Conservation (phyloP, 768 basidiomycete species). For the Trametes cingulata region DNA sequence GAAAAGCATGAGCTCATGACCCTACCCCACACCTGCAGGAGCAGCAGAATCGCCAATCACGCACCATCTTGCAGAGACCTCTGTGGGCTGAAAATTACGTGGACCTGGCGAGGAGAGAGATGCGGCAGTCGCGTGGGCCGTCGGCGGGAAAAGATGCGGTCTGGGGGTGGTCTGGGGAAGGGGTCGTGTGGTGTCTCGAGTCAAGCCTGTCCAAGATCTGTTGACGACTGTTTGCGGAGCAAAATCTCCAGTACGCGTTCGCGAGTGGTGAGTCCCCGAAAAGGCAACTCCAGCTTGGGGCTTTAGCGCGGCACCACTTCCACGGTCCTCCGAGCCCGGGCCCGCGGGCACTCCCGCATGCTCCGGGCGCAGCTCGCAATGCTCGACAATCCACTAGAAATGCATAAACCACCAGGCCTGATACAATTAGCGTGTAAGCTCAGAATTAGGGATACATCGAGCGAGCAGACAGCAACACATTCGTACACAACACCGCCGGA, state of each 20-base stretch:
- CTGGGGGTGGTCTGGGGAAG: slow-evolving; percentile 5
- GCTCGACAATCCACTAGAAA: no score
- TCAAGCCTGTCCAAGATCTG: slow-evolving; percentile 24
- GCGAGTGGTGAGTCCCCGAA: slow-evolving; percentile 25
- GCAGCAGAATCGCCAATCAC: slow-evolving; percentile 14
- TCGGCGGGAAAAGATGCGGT: background rate
- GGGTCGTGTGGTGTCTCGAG: slow-evolving; percentile 30
- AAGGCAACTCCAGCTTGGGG: slow-evolving; percentile 9
- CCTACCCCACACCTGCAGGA: background rate
- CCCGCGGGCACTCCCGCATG: no score
- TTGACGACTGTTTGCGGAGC: slow-evolving; percentile 32
- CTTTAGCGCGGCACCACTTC: background rate
- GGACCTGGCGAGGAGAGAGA: background rate
- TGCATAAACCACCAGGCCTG: background rate
- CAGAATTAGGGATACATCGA: slow-evolving; percentile 15
- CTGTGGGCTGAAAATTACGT: background rate
- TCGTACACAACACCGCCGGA: slow-evolving; percentile 8
- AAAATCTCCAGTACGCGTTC: slow-evolving; percentile 24
- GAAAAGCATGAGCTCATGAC: background rate
- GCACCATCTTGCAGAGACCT: slow-evolving; percentile 21
- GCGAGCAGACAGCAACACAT: background rate
- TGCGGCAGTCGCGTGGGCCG: background rate
- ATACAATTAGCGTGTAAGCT: background rate
- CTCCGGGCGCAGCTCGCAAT: no score
- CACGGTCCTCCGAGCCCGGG: no score